Conservation (phyloP, 257 asterid genomes). For the Parsonsia alboflavescens region DNA sequence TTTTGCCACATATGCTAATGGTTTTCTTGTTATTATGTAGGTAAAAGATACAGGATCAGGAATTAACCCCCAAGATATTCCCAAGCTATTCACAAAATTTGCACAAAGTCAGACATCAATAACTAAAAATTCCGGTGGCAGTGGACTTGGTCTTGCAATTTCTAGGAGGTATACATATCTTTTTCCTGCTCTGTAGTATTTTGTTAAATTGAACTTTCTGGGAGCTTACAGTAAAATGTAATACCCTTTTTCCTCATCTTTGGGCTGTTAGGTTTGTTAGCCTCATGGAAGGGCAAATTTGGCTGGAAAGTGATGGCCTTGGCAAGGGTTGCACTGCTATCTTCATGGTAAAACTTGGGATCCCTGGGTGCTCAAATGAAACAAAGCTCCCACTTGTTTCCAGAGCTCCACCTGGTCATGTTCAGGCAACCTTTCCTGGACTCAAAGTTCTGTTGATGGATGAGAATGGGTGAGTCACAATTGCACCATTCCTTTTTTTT, state of each 20-base stretch:
- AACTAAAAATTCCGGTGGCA: slow-evolving; percentile 66
- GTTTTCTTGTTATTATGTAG: slow-evolving; percentile 30
- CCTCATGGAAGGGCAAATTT: slow-evolving; percentile 94
- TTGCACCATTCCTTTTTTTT: background rate
- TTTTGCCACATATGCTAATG: background rate
- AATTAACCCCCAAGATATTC: slow-evolving; percentile 79
- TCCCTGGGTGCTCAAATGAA: slow-evolving; percentile 57
- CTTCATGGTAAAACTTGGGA: slow-evolving; percentile 76
- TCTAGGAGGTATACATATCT: slow-evolving; percentile 58
- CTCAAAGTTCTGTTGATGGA: slow-evolving; percentile 85
- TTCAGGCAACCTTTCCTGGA: slow-evolving; percentile 52
- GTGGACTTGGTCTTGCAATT: slow-evolving; percentile 98
- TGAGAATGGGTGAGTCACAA: slow-evolving; percentile 61
- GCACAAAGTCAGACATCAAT: slow-evolving; percentile 71
- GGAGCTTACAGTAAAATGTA: background rate
- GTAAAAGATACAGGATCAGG: slow-evolving; percentile 96
- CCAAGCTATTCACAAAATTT: slow-evolving; percentile 79
- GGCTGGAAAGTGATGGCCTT: slow-evolving; percentile 92
- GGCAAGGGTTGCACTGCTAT: slow-evolving; percentile 84
- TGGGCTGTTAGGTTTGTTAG: slow-evolving; percentile 62
- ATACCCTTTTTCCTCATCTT: background rate
- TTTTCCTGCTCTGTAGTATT: background rate
- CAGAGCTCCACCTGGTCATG: slow-evolving; percentile 50
- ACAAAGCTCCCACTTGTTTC: slow-evolving; percentile 40
- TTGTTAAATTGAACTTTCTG: background rate